Conservation (phyloP, 2,329 filamentous ascomycete species). For the Nigrospora sphaerica region DNA sequence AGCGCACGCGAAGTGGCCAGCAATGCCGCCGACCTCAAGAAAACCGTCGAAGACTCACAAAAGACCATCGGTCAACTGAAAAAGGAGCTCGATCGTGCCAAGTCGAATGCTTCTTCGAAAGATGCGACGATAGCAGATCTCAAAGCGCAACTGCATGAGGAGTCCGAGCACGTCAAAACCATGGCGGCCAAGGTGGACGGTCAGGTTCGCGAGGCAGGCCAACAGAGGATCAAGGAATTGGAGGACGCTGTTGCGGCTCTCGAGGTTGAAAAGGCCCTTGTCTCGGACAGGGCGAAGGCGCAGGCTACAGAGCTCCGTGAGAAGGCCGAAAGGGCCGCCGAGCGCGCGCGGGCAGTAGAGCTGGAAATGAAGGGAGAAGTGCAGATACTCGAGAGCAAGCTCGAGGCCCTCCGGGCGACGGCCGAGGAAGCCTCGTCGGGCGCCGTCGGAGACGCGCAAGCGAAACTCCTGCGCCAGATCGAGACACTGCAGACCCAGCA, state of each 20-base stretch:
- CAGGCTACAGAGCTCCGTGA: conserved; percentile 68
- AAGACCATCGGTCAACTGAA: conserved; percentile 18
- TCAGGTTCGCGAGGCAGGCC: conserved; percentile 61
- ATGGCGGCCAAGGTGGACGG: conserved; percentile 60
- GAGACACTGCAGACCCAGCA: conserved; percentile 96
- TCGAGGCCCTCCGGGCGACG: conserved; percentile 77
- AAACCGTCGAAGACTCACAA: conserved; percentile 34
- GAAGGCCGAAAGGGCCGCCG: conserved; percentile 64
- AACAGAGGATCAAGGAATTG: conserved; percentile 41
- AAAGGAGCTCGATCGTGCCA: conserved; percentile 47
- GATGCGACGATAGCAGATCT: conserved; percentile 61
- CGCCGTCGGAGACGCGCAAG: conserved; percentile 72
- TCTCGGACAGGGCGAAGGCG: conserved; percentile 56
- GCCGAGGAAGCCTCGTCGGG: conserved; percentile 88
- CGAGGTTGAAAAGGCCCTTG: conserved; percentile 70
- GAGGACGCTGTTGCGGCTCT: conserved; percentile 57
- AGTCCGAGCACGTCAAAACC: conserved; percentile 57
- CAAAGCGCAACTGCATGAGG: conserved; percentile 61
- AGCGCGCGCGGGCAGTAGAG: conserved; percentile 62
- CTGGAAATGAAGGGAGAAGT: conserved; percentile 74
- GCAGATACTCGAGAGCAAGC: conserved; percentile 74
- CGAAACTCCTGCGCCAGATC: conserved; percentile 85
- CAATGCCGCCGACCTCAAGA: conserved; percentile 49
- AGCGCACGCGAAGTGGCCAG: conserved; percentile 38
- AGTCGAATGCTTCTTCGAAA: conserved; percentile 55